Evolutionary conservation across 441 rosid genomes (phyloP).

Genomic region (Syzygium malaccense): DNA sequence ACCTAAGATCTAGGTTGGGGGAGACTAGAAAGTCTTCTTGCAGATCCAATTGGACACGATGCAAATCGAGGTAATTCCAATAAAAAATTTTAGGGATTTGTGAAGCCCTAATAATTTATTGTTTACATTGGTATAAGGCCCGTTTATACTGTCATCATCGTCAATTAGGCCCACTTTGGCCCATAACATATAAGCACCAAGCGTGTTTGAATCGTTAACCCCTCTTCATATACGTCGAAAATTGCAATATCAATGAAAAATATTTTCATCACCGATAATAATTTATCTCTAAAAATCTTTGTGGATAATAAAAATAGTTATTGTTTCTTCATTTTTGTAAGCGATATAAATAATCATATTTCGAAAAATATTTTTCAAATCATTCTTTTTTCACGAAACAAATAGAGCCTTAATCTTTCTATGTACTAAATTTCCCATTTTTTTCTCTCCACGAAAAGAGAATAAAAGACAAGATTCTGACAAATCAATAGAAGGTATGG

Average conservation of each 20-base stretch:
- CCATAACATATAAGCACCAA: not conserved
- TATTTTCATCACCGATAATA: too few relatives aligned
- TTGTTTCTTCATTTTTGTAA: too few relatives aligned
- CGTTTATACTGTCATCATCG: not conserved
- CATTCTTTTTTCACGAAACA: too few relatives aligned
- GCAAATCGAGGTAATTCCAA: not conserved
- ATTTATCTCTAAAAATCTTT: too few relatives aligned
- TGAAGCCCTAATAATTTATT: not conserved
- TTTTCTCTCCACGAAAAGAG: not conserved
- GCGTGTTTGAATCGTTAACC: not conserved
- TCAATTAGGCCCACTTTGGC: not conserved
- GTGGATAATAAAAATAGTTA: too few relatives aligned
- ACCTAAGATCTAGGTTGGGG: not conserved
- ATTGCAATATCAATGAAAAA: not conserved
- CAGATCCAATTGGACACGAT: not conserved
- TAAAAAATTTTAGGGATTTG: not conserved
- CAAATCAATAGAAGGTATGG: not conserved
- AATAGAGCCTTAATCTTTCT: not conserved
- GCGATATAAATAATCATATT: too few relatives aligned
- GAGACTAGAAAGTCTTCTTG: not conserved
- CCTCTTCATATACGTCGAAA: not conserved
- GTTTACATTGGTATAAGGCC: not conserved
- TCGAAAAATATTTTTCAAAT: too few relatives aligned
- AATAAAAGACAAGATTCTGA: not conserved
- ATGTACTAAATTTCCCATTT: not conserved